A percentile compares a stretch with the other conserved stretches of the same genome.
Evolutionary conservation across 352 stramenopile genomes (phyloP).

Genomic region (Blastocystis sp.): DNA sequence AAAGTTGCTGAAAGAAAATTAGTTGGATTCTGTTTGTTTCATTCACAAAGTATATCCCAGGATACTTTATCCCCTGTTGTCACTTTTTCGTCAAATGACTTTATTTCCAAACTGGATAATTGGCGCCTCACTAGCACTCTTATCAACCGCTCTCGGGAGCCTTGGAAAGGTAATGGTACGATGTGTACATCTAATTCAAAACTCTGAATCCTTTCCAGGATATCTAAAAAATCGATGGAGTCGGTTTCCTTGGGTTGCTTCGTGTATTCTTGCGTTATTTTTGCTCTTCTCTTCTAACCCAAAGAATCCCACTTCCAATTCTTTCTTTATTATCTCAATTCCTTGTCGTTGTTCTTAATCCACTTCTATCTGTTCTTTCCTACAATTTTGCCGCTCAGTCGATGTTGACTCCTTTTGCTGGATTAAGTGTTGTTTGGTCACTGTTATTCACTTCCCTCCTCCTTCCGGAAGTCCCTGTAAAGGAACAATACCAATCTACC

Average conservation of each 20-base stretch:
- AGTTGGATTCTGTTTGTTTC: background rate
- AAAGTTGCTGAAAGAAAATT: background rate
- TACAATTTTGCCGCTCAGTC: constrained; percentile 50
- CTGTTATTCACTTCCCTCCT: constrained; percentile 6
- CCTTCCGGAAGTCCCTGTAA: constrained; percentile 2
- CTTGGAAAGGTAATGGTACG: constrained; percentile 45
- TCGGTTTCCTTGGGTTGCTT: constrained; percentile 37
- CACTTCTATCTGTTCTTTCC: constrained; percentile 6
- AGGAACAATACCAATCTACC: constrained; percentile 10
- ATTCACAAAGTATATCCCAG: background rate
- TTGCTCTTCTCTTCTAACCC: background rate
- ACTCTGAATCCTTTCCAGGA: background rate
- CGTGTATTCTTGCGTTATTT: background rate
- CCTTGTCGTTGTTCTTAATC: constrained; percentile 36
- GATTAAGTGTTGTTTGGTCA: constrained; percentile 45
- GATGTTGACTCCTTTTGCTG: constrained; percentile 25
- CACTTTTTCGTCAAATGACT: background rate
- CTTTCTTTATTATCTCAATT: background rate
- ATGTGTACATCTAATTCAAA: constrained; percentile 21
- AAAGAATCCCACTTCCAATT: background rate
- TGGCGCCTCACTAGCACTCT: background rate
- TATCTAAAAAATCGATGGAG: constrained; percentile 2
- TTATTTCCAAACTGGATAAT: constrained; percentile 33
- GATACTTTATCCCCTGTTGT: background rate
- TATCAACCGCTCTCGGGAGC: constrained; percentile 39